phyloP scores from a whole-genome alignment of 495 filamentous ascomycete species.

The Aspergillus asperescens region DNA sequence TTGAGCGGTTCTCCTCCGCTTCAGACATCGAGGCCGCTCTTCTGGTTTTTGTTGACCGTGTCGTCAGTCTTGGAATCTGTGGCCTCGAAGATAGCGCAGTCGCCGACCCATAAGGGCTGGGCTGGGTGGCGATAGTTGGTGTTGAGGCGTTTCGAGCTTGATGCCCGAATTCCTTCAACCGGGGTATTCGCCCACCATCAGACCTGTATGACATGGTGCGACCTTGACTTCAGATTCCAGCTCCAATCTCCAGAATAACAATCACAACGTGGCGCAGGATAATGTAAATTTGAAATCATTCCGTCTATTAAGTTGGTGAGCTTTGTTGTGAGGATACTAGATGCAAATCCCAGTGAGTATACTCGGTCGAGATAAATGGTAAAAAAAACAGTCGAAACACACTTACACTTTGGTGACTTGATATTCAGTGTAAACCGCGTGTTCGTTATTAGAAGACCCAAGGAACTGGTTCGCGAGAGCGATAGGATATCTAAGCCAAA shows the following conservation, averaged over 20 bases:
- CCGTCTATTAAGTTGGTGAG: slow-evolving; percentile 14
- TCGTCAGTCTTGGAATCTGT: slow-evolving; percentile 27
- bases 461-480: slow-evolving; percentile 5
- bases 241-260: slow-evolving; percentile 28
- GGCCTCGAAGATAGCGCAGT: slow-evolving; percentile 21
- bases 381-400: neutral
- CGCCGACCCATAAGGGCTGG: slow-evolving; percentile 14
- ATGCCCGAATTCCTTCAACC: slow-evolving; percentile 23
- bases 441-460: neutral
- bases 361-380: neutral
- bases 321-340: slow-evolving; percentile 7
- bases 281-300: slow-evolving; percentile 32
- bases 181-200: slow-evolving; percentile 33
- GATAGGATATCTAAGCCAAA: slow-evolving; percentile 6
- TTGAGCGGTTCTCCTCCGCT: slow-evolving; percentile 24
- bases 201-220: slow-evolving; percentile 37
- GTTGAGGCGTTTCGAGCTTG: slow-evolving; percentile 26
- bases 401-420: slow-evolving; percentile 7
- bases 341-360: slow-evolving; percentile 1
- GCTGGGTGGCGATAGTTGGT: slow-evolving; percentile 15
- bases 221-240: slow-evolving; percentile 22
- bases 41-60: slow-evolving; percentile 20
- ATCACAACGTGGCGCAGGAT: slow-evolving; percentile 20
- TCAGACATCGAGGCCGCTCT: slow-evolving; percentile 30
- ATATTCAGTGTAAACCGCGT: neutral